Percentiles rank a stretch among this genome's conserved stretches.
Evolutionary conservation across 176 grass and related monocot species (phyloP).

Genomic region (Themeda triandra): DNA sequence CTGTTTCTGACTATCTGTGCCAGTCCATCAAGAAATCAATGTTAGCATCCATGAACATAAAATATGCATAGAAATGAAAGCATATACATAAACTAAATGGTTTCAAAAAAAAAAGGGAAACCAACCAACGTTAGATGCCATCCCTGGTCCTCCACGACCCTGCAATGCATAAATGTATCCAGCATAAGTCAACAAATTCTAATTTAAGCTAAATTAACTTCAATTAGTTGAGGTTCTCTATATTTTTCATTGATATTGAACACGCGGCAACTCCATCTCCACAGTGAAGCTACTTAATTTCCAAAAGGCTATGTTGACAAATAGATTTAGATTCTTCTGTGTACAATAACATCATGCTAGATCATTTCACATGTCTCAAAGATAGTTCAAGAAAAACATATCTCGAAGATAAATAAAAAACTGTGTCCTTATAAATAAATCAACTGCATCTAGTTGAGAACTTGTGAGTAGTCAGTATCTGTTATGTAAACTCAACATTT

Average conservation of each 20-base stretch:
- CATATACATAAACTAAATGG: constrained; percentile 9
- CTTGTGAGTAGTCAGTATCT: constrained; percentile 5
- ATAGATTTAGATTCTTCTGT: background rate
- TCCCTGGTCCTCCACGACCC: constrained; percentile 97
- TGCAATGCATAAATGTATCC: constrained; percentile 49
- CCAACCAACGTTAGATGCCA: constrained; percentile 66
- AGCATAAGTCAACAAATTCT: constrained; percentile 30
- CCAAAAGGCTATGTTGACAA: constrained; percentile 7
- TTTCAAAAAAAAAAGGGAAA: background rate
- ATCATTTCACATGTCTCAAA: constrained; percentile 3
- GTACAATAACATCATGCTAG: background rate
- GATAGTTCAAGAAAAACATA: background rate
- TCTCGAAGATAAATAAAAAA: constrained; percentile 7
- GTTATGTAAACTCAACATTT: background rate
- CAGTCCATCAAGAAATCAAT: constrained; percentile 21
- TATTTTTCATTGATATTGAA: constrained; percentile 13
- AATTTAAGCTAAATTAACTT: constrained; percentile 25
- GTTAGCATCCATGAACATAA: constrained; percentile 27
- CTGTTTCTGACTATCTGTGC: constrained; percentile 65
- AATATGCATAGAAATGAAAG: background rate
- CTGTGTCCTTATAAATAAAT: background rate
- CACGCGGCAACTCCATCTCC: background rate
- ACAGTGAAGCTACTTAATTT: constrained; percentile 25
- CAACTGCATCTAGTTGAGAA: constrained; percentile 15
- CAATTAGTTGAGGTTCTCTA: background rate